Base-by-base conservation (phyloP, 805 yeast genomes). In the Nakazawaea siamensis region DNA sequence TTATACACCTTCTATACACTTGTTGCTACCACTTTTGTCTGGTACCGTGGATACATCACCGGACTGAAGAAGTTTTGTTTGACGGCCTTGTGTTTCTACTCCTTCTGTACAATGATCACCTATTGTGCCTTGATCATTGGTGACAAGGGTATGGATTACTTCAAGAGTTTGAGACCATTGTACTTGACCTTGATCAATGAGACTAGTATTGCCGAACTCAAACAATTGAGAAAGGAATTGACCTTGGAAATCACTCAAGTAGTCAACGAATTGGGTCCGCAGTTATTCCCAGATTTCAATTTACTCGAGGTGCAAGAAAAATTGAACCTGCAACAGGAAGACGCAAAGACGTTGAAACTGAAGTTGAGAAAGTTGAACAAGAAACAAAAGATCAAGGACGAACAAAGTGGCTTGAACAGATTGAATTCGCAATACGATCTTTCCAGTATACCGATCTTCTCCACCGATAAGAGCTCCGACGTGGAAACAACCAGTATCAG, bases 51-150 rank as follows among this genome's bases (percentile, higher is more conserved):
- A 12, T 24, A 16, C 13, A 27, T 25, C 4, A 17, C 33, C 35
- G 29, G 35, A 13, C 27, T 28, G 20, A 29, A 33, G 14, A 33
- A 17, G 18, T 15, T 35, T 11, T 12, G 23, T 27, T 41, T 31
- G 42, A 50, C 11, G 4, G 60, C 71, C 40, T 46, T 71, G 28
- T 57, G 69, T 46, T 57, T 79, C 17, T 83, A 84, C 55, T 46
- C 76, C n/a, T 57, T 75, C 16, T 78, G 92, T 35, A 85, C 72
- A 1, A 52, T 69, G 19, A 76, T 90, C 12, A 84, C 97, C 0
- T 90, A 84, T 50, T 77, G 94, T n/a, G 95, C 98, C 0, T 67
- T 92, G 45, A 67, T 85, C 18, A 76, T 86, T 39, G 97, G 98
- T 35, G 98, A 92, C 51, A 81, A 78, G 40, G 98, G 98, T 24